Evolutionary conservation across 2,329 filamentous ascomycete genomes (phyloP), one percentile per base, ranked within the genome.

Genomic region (Metarhizium robertsii): DNA sequence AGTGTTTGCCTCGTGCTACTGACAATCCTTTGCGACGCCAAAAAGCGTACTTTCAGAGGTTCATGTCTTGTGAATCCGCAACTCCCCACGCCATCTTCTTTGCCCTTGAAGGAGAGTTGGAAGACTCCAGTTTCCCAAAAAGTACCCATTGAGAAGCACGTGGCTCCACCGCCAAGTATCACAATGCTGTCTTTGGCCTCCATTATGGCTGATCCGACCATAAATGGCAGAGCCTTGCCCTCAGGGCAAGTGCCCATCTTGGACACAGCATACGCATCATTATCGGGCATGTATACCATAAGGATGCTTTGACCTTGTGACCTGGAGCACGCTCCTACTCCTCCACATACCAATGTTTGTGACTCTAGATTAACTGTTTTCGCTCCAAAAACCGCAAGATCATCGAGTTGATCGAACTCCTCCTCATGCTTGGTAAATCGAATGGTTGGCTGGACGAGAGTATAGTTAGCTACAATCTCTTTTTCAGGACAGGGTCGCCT

Each of bases 131-230:
- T 76, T 52, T 91, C 92, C 88, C 89, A 95, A 64, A 83, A 91
- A 6, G 88, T 88, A 1, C 91, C 91, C 79, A 95, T 95, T 0
- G 89, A 91, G 73, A 95, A 95, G 67, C 90, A 95, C 0, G 90
- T 89, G 16, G 88, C 90, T 42, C 90, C 92, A 16, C 92, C 92
- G 1, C 90, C 90, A 50, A 87, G 69, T 7, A 95, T 72, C 10
- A 89, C 64, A 3, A 91, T 63, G 18, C 78, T 70, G 34, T 75
- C 71, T 46, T 73, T 71, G 1, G 78, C 70, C 32, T 72, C 65
- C 14, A 79, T 69, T 7, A 79, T 73, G 4, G 84, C 84, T 55
- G 84, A 79, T 2, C 92, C 90, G 52, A 90, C 76, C 52, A 95
- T 76, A 6, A 95, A 75, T 13, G 90, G 90, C 54, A 61, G 57